phyloP scores from a whole-genome alignment of 345 rosid genomes.

The Gossypium thurberi region DNA sequence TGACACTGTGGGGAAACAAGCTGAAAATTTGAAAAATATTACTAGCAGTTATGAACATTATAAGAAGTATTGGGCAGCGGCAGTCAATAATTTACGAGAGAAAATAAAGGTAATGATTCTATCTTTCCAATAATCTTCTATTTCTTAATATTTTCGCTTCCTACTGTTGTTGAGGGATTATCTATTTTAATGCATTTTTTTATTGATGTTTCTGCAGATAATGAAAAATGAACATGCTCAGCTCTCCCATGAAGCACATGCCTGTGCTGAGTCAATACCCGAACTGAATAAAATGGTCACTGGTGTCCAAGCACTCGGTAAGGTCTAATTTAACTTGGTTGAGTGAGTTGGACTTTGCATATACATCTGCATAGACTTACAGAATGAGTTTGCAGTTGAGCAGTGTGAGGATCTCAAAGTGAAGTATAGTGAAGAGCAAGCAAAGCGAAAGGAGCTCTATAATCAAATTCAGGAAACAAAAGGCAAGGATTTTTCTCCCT shows the following conservation, averaged over 20 bases:
- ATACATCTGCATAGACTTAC: constrained; percentile 16
- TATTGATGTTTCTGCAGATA: constrained; percentile 33
- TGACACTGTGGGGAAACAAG: constrained; percentile 63
- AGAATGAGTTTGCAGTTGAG: constrained; percentile 44
- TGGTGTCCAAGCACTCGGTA: constrained; percentile 90
- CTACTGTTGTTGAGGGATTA: neutral
- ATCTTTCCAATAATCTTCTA: neutral
- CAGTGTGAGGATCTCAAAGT: constrained; percentile 86
- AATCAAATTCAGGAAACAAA: constrained; percentile 87
- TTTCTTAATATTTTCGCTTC: neutral
- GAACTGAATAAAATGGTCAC: constrained; percentile 71
- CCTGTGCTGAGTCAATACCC: constrained; percentile 73
- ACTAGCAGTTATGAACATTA: constrained; percentile 49
- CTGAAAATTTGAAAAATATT: constrained; percentile 48
- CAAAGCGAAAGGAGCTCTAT: constrained; percentile 82
- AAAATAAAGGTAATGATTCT: constrained; percentile 49
- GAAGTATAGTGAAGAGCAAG: constrained; percentile 76
- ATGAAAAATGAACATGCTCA: constrained; percentile 79
- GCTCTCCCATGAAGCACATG: constrained; percentile 75
- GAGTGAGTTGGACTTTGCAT: constrained; percentile 6
- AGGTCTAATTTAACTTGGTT: constrained; percentile 15
- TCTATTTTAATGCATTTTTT: neutral
- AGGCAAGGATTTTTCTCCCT: constrained; percentile 32
- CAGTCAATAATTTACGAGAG: constrained; percentile 44
- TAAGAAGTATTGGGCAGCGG: constrained; percentile 51